Percentiles rank a stretch among this genome's conserved stretches.
Evolutionary conservation across 1,284 basidiomycete genomes (phyloP).

Genomic region (Ustanciosporium gigantosporum): DNA sequence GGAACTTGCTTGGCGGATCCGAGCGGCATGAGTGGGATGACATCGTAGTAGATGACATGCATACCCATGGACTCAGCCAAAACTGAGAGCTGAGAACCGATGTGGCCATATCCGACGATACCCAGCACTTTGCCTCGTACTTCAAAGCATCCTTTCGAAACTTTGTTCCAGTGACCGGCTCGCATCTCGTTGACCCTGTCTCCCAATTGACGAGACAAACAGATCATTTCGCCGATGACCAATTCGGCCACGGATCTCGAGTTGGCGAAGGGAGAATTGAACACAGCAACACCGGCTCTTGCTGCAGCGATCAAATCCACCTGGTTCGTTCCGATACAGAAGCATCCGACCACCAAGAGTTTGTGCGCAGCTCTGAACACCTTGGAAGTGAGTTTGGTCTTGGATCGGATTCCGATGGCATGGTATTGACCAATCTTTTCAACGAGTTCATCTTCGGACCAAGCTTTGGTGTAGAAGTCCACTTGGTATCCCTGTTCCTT

Average conservation of each 20-base stretch:
- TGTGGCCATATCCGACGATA: conserved; percentile 98
- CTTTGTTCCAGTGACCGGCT: conserved; percentile 95
- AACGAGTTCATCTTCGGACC: conserved; percentile 89
- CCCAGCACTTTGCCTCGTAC: conserved; percentile 95
- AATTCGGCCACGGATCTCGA: conserved; percentile 98
- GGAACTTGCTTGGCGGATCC: conserved; percentile 90
- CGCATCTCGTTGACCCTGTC: conserved; percentile 88
- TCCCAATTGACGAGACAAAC: conserved; percentile 89
- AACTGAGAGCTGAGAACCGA: conserved; percentile 94
- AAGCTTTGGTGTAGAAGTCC: conserved; percentile 83
- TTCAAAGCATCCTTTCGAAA: conserved; percentile 98
- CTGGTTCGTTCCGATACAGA: conserved; percentile 99
- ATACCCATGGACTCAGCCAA: conserved; percentile 96
- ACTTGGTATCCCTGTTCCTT: conserved; percentile 86
- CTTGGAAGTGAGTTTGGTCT: conserved; percentile 90
- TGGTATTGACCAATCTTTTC: conserved; percentile 85
- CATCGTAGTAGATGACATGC: conserved; percentile 93
- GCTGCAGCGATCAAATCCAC: conserved; percentile 86
- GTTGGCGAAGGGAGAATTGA: conserved; percentile 99
- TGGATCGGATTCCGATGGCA: conserved; percentile 93
- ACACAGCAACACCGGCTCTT: conserved; percentile 90
- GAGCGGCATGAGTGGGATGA: conserved; percentile 96
- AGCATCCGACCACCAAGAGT: conserved; percentile 96
- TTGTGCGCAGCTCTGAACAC: conserved; percentile 68
- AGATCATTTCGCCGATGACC: conserved; percentile 90